Evolutionary conservation across 2,329 filamentous ascomycete species (phyloP).

Genomic region (Blastomyces gilchristii): DNA sequence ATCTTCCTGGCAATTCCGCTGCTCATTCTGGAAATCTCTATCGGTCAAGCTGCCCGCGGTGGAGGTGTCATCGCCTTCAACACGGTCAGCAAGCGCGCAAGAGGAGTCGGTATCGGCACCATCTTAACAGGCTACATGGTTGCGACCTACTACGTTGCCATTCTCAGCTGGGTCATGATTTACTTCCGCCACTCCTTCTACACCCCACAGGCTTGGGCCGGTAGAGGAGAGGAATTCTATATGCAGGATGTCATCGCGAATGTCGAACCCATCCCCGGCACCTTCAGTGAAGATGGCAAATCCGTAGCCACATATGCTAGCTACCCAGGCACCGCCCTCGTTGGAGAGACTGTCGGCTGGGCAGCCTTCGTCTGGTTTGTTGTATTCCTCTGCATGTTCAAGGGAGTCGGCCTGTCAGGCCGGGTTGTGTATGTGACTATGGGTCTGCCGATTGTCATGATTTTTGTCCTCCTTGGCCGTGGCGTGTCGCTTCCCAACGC

Average conservation of each 20-base stretch:
- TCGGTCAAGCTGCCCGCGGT: conserved; percentile 42
- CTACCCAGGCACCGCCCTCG: conserved; percentile 35
- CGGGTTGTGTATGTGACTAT: conserved; percentile 53
- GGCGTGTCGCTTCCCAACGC: conserved; percentile 44
- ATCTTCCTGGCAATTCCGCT: conserved; percentile 45
- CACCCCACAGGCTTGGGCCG: conserved; percentile 43
- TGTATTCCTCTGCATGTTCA: conserved; percentile 51
- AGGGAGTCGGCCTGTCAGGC: conserved; percentile 48
- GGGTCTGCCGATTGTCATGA: conserved; percentile 45
- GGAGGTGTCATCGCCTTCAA: conserved; percentile 44
- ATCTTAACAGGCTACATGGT: conserved; percentile 44
- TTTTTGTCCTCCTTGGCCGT: conserved; percentile 44
- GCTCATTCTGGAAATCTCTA: conserved; percentile 42
- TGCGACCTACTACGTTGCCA: conserved; percentile 45
- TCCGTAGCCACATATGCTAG: conserved; percentile 38
- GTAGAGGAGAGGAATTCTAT: conserved; percentile 42
- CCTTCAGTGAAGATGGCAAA: not conserved
- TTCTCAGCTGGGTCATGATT: conserved; percentile 46
- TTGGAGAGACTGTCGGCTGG: conserved; percentile 51
- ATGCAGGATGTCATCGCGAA: conserved; percentile 35
- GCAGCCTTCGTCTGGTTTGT: conserved; percentile 50
- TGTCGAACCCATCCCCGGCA: not conserved
- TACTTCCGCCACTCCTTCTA: conserved; percentile 46
- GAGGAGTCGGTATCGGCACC: conserved; percentile 42
- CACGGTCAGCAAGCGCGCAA: conserved; percentile 41